Evolutionary conservation across 2,329 filamentous ascomycete genomes (phyloP), one percentile per base, ranked within the genome.

Genomic region (Cadophora malorum): DNA sequence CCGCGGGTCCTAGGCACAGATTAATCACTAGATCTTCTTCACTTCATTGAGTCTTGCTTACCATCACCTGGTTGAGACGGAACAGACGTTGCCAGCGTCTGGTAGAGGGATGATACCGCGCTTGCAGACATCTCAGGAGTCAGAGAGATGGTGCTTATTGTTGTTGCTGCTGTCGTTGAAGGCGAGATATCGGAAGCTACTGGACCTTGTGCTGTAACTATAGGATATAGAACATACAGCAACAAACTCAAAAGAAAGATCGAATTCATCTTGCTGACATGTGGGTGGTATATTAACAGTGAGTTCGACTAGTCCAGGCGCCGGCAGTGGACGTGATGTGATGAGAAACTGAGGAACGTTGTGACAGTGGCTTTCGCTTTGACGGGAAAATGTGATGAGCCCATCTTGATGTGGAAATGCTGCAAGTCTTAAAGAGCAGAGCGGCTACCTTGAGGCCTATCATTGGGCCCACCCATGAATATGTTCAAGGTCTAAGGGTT

Each of bases 61-160:
- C 72, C 71, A 69, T 68, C 55, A 47, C 73, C 73, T n/a, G 75
- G 75, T 28, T 77, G 73, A 45, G 74, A 56, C 9, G 77, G 75
- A 9, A 69, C 67, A 10, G 73, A 66, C 41, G 76, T 78, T 14
- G 75, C 74, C 31, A 78, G 58, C 4, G 73, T 69, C n/a, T 72
- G 70, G 60, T 74, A 78, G 23, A 74, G 67, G 0, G 75, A 74
- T 25, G 75, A 75, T 60, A 71, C 77, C 33, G 74, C 77, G 67
- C 67, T 76, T 65, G 70, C 75, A 67, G 70, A 79, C 78, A 72
- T 79, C 69, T 70, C 75, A 31, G 74, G 79, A 25, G 72, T 76
- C 49, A 73, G 59, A 50, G 72, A 74, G 47, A 73, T 69, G 10
- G 66, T 64, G 58, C 63, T 71, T 28, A 72, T 69, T 33, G 73